phyloP scores from a whole-genome alignment of 345 rosid species.

The Lenwebbia sp. region DNA sequence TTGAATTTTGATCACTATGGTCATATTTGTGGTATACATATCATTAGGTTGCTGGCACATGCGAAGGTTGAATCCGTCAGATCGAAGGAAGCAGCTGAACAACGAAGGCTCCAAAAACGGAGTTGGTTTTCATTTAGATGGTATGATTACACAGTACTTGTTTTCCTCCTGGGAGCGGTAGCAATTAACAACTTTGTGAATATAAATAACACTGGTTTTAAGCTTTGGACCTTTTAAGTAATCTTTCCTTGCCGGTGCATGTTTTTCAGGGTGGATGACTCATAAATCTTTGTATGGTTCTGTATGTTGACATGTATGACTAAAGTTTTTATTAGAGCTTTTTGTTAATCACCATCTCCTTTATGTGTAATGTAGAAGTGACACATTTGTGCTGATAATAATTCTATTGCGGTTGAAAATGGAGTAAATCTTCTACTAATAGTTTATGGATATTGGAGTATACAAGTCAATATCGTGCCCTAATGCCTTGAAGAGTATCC shows the following conservation, averaged over 20 bases:
- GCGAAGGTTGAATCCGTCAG: slow-evolving; percentile 93
- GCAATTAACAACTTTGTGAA: neutral
- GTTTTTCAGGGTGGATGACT: neutral
- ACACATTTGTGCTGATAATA: neutral
- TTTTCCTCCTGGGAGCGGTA: neutral
- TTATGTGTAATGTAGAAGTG: neutral
- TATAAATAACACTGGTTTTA: neutral
- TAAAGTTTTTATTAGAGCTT: neutral
- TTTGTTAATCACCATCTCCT: neutral
- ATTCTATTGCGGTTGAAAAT: neutral
- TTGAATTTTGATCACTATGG: neutral
- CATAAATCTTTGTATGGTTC: neutral
- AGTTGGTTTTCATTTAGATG: slow-evolving; percentile 89
- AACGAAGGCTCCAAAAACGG: slow-evolving; percentile 56
- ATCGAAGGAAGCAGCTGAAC: slow-evolving; percentile 91
- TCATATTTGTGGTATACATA: neutral
- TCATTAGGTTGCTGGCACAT: slow-evolving; percentile 90
- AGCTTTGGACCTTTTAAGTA: neutral
- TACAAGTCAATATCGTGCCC: neutral
- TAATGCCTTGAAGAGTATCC: neutral
- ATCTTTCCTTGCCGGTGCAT: neutral
- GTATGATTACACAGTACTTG: slow-evolving; percentile 23
- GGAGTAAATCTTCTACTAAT: neutral
- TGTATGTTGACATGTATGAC: neutral
- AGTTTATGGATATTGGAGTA: neutral